Percentiles rank a stretch among this genome's conserved stretches.
Conservation (phyloP, 345 rosid species). For the Linum tenue region DNA sequence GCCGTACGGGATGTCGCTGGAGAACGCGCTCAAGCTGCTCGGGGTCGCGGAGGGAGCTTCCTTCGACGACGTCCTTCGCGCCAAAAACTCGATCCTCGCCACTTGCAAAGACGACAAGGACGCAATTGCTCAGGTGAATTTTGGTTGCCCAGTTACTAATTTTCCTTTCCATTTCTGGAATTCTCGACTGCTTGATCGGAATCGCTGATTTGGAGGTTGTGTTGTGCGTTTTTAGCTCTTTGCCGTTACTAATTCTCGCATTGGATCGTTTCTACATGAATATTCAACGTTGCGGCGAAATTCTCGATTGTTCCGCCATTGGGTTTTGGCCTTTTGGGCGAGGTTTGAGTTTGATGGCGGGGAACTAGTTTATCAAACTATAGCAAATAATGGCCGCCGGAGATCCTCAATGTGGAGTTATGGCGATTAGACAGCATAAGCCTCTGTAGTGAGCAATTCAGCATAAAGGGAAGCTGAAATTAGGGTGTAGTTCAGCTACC, state of each 20-base stretch:
- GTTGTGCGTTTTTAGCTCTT: background rate
- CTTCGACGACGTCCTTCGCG: slow-evolving; percentile 89
- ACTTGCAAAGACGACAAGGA: slow-evolving; percentile 68
- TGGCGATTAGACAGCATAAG: background rate
- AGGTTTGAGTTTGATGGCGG: no score
- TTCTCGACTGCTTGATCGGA: background rate
- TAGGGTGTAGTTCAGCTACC: no score
- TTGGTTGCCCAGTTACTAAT: background rate
- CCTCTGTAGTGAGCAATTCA: background rate
- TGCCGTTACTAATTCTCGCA: background rate
- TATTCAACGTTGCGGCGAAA: background rate
- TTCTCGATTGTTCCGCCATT: background rate
- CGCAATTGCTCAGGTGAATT: slow-evolving; percentile 65
- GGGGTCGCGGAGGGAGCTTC: slow-evolving; percentile 83
- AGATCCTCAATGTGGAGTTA: background rate
- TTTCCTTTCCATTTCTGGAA: background rate
- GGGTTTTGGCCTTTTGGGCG: background rate
- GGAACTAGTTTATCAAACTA: background rate
- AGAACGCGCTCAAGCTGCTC: slow-evolving; percentile 84
- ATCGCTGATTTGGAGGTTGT: background rate
- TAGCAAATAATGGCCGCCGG: background rate
- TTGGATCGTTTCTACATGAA: background rate
- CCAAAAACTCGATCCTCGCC: slow-evolving; percentile 71
- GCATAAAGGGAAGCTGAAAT: background rate
- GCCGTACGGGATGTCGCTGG: slow-evolving; percentile 90